Percentiles rank a stretch among this genome's conserved stretches.
Conservation (phyloP, 148 eudicot genomes). For the Vaccinium vitisidaea region DNA sequence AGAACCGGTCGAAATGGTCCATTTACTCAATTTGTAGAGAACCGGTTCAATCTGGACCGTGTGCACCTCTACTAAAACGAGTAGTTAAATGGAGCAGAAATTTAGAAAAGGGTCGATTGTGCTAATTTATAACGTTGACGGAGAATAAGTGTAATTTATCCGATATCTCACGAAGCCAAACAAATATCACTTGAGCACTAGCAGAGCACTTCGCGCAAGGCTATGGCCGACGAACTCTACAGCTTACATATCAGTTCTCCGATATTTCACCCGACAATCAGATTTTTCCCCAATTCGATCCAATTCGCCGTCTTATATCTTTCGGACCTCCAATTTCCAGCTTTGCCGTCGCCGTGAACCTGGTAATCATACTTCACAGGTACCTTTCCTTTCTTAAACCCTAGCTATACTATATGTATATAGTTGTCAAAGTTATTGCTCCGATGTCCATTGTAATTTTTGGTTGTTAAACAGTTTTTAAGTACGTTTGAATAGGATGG, state of each 20-base stretch:
- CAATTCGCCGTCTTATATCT: slow-evolving; percentile 9
- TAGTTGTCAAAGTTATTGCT: neutral
- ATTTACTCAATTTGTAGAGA: too few relatives aligned
- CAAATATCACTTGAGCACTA: neutral
- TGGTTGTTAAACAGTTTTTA: neutral
- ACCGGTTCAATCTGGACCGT: too few relatives aligned
- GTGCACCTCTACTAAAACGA: too few relatives aligned
- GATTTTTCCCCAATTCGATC: slow-evolving; percentile 11
- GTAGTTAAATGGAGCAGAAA: too few relatives aligned
- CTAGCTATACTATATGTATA: neutral
- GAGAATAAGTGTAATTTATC: neutral
- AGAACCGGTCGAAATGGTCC: too few relatives aligned
- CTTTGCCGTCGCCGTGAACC: neutral
- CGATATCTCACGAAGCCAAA: neutral
- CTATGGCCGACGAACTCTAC: slow-evolving; percentile 38
- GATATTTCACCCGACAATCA: neutral
- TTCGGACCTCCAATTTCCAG: neutral
- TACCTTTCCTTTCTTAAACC: slow-evolving; percentile 13
- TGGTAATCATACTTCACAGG: neutral
- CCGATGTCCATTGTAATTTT: neutral
- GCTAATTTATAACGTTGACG: too few relatives aligned
- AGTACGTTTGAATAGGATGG: neutral
- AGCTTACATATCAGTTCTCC: slow-evolving; percentile 17
- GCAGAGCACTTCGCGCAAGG: slow-evolving; percentile 4
- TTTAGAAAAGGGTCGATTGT: too few relatives aligned